These are phyloP conservation scores for Fusarium sterilihyphosum DNA, from an alignment of 2,329 filamentous ascomycete species.

Conservation along the genomic window DNA sequence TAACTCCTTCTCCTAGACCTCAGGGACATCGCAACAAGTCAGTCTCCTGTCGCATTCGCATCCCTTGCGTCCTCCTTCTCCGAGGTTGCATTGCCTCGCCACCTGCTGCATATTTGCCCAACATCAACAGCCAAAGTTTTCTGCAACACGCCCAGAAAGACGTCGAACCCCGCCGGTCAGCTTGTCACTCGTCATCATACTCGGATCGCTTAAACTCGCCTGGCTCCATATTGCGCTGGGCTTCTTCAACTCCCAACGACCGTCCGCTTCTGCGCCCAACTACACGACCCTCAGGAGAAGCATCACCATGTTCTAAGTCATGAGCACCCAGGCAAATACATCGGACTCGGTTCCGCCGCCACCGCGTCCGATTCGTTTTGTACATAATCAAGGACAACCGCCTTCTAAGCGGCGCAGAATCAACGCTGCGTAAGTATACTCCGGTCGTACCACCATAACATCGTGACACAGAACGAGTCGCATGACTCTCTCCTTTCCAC, in stretches of 20 bases:
- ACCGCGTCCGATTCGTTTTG: slow-evolving; percentile 75
- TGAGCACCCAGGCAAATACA: slow-evolving; percentile 58
- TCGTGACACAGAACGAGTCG: not conserved
- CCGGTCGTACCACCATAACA: not conserved
- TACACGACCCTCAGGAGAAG: slow-evolving; percentile 22
- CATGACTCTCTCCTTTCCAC: not conserved
- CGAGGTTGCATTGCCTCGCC: slow-evolving; percentile 30
- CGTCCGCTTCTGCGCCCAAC: slow-evolving; percentile 23
- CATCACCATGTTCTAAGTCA: slow-evolving; percentile 54
- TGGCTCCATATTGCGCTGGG: slow-evolving; percentile 27
- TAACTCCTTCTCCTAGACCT: slow-evolving; percentile 1
- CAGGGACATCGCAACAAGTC: slow-evolving; percentile 11
- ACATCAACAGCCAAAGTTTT: slow-evolving; percentile 21
- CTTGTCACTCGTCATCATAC: slow-evolving; percentile 31
- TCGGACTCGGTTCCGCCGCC: slow-evolving; percentile 54
- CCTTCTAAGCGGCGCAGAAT: slow-evolving; percentile 82
- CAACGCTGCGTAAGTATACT: slow-evolving; percentile 74
- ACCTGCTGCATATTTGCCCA: slow-evolving; percentile 20
- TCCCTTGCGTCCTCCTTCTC: slow-evolving; percentile 20
- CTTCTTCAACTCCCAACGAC: slow-evolving; percentile 5
- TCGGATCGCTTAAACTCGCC: slow-evolving; percentile 22
- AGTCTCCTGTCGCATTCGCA: slow-evolving; percentile 22
- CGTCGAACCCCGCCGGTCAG: slow-evolving; percentile 34
- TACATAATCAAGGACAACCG: slow-evolving; percentile 83
- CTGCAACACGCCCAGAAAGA: slow-evolving; percentile 27